Conservation (phyloP, 148 eudicot species). For the Chenopodium berlandieri region DNA sequence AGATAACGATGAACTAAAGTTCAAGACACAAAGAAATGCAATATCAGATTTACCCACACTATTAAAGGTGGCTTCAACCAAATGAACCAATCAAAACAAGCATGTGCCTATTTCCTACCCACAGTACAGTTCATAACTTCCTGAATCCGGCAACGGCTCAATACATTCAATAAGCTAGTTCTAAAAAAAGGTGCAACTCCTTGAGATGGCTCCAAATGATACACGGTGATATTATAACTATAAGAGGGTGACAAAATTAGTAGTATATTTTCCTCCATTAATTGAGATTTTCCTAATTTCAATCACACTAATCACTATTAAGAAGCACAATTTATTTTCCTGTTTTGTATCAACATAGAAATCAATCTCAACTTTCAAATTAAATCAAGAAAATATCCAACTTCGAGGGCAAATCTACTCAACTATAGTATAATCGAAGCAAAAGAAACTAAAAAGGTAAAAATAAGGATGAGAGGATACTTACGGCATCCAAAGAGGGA, state of each 20-base stretch:
- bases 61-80: neutral
- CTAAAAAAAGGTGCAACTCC: neutral
- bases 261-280: neutral
- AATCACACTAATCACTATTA: no score
- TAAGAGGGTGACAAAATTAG: neutral
- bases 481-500: conserved; percentile 99
- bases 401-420: no score
- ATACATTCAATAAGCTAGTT: no score
- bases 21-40: neutral
- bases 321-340: no score
- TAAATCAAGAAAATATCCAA: no score
- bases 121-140: neutral
- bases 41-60: neutral
- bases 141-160: no score
- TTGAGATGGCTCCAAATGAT: neutral
- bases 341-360: no score
- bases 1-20: neutral
- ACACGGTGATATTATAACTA: neutral
- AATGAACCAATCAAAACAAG: neutral
- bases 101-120: neutral
- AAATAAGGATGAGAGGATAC: conserved; percentile 11
- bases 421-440: no score
- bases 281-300: neutral
- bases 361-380: no score
- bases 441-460: no score